These are phyloP conservation scores for Talaromyces amestolkiae DNA, from an alignment of 2,329 filamentous ascomycete genomes.

Conservation along the genomic window DNA sequence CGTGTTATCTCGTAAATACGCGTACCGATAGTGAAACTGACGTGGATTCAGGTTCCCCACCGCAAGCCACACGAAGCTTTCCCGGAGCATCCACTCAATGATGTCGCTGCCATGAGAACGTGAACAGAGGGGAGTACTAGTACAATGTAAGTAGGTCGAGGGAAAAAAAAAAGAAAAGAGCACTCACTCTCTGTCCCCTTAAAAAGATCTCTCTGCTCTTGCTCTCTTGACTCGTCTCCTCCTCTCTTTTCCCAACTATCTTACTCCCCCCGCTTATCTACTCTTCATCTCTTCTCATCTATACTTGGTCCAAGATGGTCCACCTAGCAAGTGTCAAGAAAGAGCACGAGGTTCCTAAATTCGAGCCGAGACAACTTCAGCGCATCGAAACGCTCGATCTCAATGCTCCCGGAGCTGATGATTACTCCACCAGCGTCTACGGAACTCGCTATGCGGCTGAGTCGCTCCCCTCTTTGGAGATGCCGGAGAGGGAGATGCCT, in stretches of 20 bases:
- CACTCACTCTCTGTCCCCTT: neutral
- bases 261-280: neutral
- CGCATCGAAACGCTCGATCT: constrained; percentile 50
- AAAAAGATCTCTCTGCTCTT: neutral
- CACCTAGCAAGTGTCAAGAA: constrained; percentile 42
- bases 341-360: constrained; percentile 36
- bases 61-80: constrained; percentile 1
- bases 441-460: constrained; percentile 78
- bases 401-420: constrained; percentile 44
- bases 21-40: constrained; percentile 6
- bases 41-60: neutral
- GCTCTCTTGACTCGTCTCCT: neutral
- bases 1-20: neutral
- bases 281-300: neutral
- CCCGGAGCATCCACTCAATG: neutral
- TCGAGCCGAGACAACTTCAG: constrained; percentile 31
- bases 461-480: constrained; percentile 78
- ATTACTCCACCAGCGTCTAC: constrained; percentile 75
- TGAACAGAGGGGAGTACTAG: neutral
- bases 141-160: neutral
- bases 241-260: neutral
- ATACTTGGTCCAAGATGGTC: constrained; percentile 35
- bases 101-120: neutral
- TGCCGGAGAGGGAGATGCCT: constrained; percentile 89
- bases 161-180: neutral